A percentile compares a stretch with the other conserved stretches of the same genome.
Evolutionary conservation across 2,329 filamentous ascomycete genomes (phyloP).

Genomic region (Albifimbria verrucaria): DNA sequence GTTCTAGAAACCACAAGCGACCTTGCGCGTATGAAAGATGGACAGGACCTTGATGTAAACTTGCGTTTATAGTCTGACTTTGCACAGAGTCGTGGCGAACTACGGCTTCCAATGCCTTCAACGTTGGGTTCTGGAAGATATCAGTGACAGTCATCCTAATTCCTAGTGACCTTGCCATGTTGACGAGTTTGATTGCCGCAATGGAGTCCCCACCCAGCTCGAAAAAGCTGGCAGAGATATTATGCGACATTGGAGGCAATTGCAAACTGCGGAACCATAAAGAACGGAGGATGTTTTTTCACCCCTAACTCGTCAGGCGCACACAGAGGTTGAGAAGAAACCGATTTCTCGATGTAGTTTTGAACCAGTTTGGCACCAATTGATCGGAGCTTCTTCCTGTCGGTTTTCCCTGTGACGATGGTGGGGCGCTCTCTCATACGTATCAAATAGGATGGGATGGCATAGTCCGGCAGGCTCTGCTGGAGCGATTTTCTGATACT

Average conservation of each 20-base stretch:
- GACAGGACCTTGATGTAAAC: neutral
- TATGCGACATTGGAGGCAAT: neutral
- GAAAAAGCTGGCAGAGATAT: constrained; percentile 11
- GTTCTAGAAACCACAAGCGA: constrained; percentile 9
- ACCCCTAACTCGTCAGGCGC: neutral
- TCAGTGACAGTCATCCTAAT: neutral
- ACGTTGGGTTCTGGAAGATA: neutral
- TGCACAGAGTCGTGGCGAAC: neutral
- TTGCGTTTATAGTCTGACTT: neutral
- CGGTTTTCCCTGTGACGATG: constrained; percentile 5
- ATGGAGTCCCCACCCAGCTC: constrained; percentile 19
- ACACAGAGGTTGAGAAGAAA: neutral
- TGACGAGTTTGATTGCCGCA: constrained; percentile 13
- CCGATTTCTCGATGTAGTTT: neutral
- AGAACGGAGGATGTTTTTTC: neutral
- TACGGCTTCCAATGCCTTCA: neutral
- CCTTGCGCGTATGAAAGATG: constrained; percentile 9
- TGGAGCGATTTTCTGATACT: neutral
- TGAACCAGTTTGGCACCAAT: neutral
- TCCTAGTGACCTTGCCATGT: neutral
- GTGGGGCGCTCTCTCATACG: constrained; percentile 1
- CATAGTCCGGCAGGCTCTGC: constrained; percentile 6
- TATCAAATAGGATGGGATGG: constrained; percentile 9
- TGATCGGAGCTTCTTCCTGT: constrained; percentile 1
- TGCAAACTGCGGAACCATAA: neutral